Evolutionary conservation across 768 basidiomycete species (phyloP), one percentile per base, ranked within the genome.

Genomic region (Collybia sordida): DNA sequence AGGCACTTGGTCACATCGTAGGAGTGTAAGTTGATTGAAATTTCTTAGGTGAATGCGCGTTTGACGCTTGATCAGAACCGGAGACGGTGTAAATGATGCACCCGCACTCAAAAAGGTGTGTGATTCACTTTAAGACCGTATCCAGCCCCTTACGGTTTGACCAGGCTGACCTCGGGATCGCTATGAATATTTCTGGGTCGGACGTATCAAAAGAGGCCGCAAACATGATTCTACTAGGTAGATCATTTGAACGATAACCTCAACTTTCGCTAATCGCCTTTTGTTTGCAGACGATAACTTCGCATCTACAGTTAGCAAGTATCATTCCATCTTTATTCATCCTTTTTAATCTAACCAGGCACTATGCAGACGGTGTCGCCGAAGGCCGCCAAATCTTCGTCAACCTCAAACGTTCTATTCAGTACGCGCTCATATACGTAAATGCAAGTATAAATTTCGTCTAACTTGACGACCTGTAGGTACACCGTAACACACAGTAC

Each of bases 161-260:
- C 18, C 47, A 78, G 74, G 84, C 85, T 23, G 85, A 86, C 54
- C 72, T 87, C 19, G 85, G 85, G 24, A 86, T 86, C 57, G 84
- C 85, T 0, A 88, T 88, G 85, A 86, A 86, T 57, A 81, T 86
- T 28, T 85, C 84, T 21, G 85, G 85, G 27, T 86, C 84, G 3
- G 85, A 86, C 54, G 85, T 86, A 9, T 85, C 84, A 1, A 86
- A 88, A 59, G 85, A 86, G 64, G 85, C 85, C 2, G 85, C 85
- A 1, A 82, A 88, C 62, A 86, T 88, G 83, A 84, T 88, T 57
- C 69, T 87, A 12, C 73, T 86, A 4, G 83, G 82, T 82, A 52
- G 9, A n/a, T 19, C 17, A 17, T 52, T 11, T 15, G 34, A 46
- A 5, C 21, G n/a, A 17, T 21, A 15, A 18, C 18, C 14, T 44